Evolutionary conservation across 129 eudicot species (phyloP), one percentile per base, ranked within the genome.

Genomic region (Flaveria linearis): DNA sequence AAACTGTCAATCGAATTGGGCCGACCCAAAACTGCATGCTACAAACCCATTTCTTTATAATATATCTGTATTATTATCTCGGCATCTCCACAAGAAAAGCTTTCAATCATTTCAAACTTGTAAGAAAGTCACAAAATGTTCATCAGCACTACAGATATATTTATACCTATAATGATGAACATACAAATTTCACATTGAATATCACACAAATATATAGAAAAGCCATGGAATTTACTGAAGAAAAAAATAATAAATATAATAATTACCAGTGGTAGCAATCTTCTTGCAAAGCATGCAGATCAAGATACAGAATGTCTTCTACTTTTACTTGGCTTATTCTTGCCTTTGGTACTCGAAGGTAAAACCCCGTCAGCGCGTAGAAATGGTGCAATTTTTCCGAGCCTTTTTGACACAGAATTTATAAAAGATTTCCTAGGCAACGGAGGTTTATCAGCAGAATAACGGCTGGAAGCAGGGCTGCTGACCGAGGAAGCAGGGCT

Each of bases 251-350:
- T 30, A 9, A 30, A 65, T 0, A 66, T 17, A 75, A 65, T 43
- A 52, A 23, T 64, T 71, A 49, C 18, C 23, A 65, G 42, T 41
- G 41, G 26, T 56, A 39, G n/a, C 41, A 41, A 25, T 50, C 26
- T 2, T 55, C 60, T 52, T 63, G 36, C 14, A 36, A 52, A 68
- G 51, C 41, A 66, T 60, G 23, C 26, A 17, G 17, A 80, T 88
- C 84, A 90, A 71, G 97, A 93, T 55, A 93, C 71, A 18, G 97
- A 92, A 86, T 89, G 92, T 53, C 99, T 85, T 68, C 99, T 80
- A 72, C 85, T 88, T 80, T 88, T 95, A 63, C 53, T 39, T 3
- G 91, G 89, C 77, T 86, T 89, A 18, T 72, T 91, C 52, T 82
- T 77, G 16, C 84, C 85, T 75, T 68, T 86, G 0, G 84, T 47